Base-by-base conservation (phyloP, 1,139 yeast genomes). In the Pichia sp. region DNA sequence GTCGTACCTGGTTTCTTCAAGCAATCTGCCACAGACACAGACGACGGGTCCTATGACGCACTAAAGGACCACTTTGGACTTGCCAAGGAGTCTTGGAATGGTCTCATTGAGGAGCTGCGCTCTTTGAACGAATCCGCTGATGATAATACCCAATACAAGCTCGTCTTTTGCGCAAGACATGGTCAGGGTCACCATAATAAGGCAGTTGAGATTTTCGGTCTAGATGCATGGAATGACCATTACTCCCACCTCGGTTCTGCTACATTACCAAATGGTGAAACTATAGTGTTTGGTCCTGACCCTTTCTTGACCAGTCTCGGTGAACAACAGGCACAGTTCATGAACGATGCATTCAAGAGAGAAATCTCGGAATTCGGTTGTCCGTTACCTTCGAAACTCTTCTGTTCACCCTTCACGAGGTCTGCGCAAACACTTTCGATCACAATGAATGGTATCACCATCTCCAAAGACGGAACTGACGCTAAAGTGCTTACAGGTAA, bases 121-220 rank as follows among this genome's bases (percentile, higher is more conserved):
- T 41, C 52, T 8, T 56, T 75, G 42, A 73, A 74, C 44, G 44
- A 41, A 1, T 20, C 45, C 2, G 62, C 69, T 3, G 54, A 51
- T 1, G 47, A 47, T 1, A 14, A 19, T 9, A 19, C 28, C 1
- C 60, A 66, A 36, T 76, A 77, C 54, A 80, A 79, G 52, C 52
- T 81, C 29, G 45, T 81, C 6, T 67, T 76, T 36, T 60, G 79
- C 34, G 87, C 84, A 2, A 65, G 94, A 41, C 93, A 83, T 50
- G 93, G 93, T 7, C 83, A 82, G 56, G 93, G 93, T 0, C 74
- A 64, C 57, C 91, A 82, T 51, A 83, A 83, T 47, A 60, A 69
- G 17, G 84, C 79, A 2, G 71, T 72, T 32, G 62, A 60, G 20
- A 68, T 69, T 42, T 78, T 77, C 52, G 81, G 86, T 12, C 56